Conservation (phyloP, 2,329 filamentous ascomycete genomes). For the Aspergillus vadensis region DNA sequence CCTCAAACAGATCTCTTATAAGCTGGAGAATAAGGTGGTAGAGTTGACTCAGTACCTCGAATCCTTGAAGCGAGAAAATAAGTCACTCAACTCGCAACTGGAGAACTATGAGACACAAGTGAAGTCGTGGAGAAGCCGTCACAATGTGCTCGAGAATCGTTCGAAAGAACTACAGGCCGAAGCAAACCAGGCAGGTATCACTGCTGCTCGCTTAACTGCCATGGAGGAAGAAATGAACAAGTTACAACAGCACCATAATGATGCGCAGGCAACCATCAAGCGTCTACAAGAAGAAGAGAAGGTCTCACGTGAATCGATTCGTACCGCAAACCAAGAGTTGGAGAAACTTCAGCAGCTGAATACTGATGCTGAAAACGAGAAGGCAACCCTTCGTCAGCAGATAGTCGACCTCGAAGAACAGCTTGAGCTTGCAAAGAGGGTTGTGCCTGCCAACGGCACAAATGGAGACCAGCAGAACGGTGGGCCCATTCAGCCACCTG, state of each 20-base stretch:
- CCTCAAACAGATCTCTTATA: conserved; percentile 99
- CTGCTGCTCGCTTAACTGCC: conserved; percentile 81
- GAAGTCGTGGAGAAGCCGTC: conserved; percentile 91
- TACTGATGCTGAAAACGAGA: conserved; percentile 79
- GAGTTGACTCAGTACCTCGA: conserved; percentile 94
- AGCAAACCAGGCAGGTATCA: conserved; percentile 96
- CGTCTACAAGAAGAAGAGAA: conserved; percentile 93
- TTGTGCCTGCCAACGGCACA: conserved; percentile 67
- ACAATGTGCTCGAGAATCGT: conserved; percentile 84
- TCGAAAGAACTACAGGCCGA: conserved; percentile 94
- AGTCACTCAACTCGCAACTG: conserved; percentile 80
- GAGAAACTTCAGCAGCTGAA: conserved; percentile 76
- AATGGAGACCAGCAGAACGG: conserved; percentile 68
- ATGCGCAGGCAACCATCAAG: conserved; percentile 87
- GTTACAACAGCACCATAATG: conserved; percentile 83
- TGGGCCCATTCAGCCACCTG: conserved; percentile 54
- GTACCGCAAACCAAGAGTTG: conserved; percentile 76
- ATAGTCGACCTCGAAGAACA: conserved; percentile 89
- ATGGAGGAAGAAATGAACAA: conserved; percentile 97
- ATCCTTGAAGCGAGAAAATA: conserved; percentile 92
- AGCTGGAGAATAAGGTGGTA: conserved; percentile 98
- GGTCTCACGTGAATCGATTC: conserved; percentile 78
- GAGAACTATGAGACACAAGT: conserved; percentile 96
- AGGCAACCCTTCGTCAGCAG: conserved; percentile 80
- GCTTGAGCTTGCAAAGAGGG: conserved; percentile 80